These are phyloP conservation scores for Lachancea fermentati DNA, from an alignment of 805 yeast genomes.

Conservation along the genomic window DNA sequence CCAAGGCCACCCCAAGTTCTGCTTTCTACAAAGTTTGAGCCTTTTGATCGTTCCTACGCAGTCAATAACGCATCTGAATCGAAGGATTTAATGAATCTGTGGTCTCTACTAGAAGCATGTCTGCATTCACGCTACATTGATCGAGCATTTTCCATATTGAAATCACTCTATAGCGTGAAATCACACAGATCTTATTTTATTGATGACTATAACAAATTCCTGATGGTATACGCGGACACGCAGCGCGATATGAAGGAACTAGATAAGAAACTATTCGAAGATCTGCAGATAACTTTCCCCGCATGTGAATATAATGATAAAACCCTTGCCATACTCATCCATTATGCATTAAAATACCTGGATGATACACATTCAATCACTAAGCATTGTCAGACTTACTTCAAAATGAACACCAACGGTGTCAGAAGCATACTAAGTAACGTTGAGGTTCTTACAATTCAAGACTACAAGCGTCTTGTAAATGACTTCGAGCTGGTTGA, in stretches of 20 bases:
- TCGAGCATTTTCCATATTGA: constrained; percentile 64
- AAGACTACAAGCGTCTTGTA: constrained; percentile 36
- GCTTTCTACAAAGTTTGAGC: constrained; percentile 22
- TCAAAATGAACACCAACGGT: constrained; percentile 18
- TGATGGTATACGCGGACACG: constrained; percentile 28
- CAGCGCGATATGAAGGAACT: constrained; percentile 36
- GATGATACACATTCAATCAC: constrained; percentile 4
- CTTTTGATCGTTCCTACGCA: constrained; percentile 25
- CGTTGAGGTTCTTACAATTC: constrained; percentile 25
- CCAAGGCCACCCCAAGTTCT: constrained; percentile 10
- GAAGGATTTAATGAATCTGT: constrained; percentile 57
- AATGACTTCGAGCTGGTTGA: constrained; percentile 31
- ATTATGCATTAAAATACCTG: constrained; percentile 35
- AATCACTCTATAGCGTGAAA: constrained; percentile 51
- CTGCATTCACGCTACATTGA: constrained; percentile 56
- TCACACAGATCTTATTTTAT: constrained; percentile 44
- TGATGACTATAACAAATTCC: constrained; percentile 64
- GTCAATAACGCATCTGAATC: constrained; percentile 26
- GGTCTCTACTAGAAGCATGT: constrained; percentile 77
- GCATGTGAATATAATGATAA: constrained; percentile 43
- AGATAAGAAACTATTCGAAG: constrained; percentile 34
- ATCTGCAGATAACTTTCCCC: constrained; percentile 37
- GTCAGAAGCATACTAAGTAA: constrained; percentile 17
- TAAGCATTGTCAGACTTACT: constrained; percentile 16
- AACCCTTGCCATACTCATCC: constrained; percentile 55